Evolutionary conservation across 768 basidiomycete genomes (phyloP), one percentile per base, ranked within the genome.

Genomic region (Naganishia friedmannii): DNA sequence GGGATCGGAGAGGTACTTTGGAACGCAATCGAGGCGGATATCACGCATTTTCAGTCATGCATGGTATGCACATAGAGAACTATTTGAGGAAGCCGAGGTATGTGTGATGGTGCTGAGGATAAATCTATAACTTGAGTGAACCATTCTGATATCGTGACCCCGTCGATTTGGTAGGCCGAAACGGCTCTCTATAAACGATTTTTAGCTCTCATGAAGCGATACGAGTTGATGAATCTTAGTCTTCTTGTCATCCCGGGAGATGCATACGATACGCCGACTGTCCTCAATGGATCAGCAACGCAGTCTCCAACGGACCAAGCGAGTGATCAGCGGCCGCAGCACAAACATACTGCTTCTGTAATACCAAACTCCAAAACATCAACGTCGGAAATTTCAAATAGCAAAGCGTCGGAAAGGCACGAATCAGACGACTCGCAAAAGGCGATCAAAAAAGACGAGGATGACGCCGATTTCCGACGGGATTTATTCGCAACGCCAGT

Each of bases 1-100:
- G 53, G 85, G 89, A 2, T 95, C 92, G 0, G 86, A 88, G 72
- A 86, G 90, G n/a, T 92, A 93, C 80, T 96, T 94, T 80, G 85
- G 89, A 58, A 92, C 91, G 19, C 88, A 95, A 28, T 91, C 92
- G 23, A 87, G 95, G 0, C 88, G 95, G 17, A 87, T 98, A 1
- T 93, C 93, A 0, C 88, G 95, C 45, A 93, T 97, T 72, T 97
- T 99, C 77, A 91, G 92, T 0, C 95, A 99, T 80, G 93, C 93
- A 1, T 97, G 93, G 84, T 94, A 89, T 83, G 92, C 93, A 79
- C 93, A 95, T 80, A 89, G 91, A 73, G 93, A 93, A 78, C 87
- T 87, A 0, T 95, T 95, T 78, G 89, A 91, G 74, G 90, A 91
- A 78, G 89, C 89, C 34, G 92, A 94, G 75, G 78, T 79, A 37